phyloP scores from a whole-genome alignment of 352 stramenopile species.

The Aphanomyces stellatus region DNA sequence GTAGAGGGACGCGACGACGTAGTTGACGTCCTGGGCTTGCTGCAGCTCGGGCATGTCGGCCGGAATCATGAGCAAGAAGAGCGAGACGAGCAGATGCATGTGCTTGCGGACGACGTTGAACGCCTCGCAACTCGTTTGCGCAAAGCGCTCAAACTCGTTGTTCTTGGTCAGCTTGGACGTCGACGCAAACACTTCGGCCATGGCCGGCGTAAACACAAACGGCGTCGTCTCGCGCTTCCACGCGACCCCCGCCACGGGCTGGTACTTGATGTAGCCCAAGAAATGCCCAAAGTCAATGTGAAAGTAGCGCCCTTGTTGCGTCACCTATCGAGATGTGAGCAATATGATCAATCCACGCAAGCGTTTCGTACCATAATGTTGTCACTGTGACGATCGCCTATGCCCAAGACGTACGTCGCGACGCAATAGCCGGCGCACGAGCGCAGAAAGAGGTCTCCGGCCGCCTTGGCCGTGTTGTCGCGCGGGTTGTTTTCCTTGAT shows the following conservation, averaged over 20 bases:
- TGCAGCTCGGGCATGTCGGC: conserved; percentile 18
- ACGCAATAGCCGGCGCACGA: conserved; percentile 49
- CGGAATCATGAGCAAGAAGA: conserved; percentile 22
- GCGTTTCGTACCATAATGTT: conserved; percentile 56
- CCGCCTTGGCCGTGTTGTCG: neutral
- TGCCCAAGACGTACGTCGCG: conserved; percentile 51
- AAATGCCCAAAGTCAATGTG: conserved; percentile 18
- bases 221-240: conserved; percentile 20
- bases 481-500: conserved; percentile 23
- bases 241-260: neutral
- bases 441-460: conserved; percentile 34
- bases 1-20: neutral
- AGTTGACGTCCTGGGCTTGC: neutral
- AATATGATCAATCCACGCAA: neutral
- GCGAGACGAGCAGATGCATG: conserved; percentile 6
- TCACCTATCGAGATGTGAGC: neutral
- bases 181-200: conserved; percentile 63
- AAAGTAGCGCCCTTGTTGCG: conserved; percentile 9
- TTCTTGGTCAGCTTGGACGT: neutral
- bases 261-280: conserved; percentile 15
- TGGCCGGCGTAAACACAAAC: conserved; percentile 84
- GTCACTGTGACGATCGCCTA: conserved; percentile 58
- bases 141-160: conserved; percentile 6
- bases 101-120: conserved; percentile 20
- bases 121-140: neutral